phyloP scores from a whole-genome alignment of 2,329 filamentous ascomycete genomes.

The Beauveria medogensis region DNA sequence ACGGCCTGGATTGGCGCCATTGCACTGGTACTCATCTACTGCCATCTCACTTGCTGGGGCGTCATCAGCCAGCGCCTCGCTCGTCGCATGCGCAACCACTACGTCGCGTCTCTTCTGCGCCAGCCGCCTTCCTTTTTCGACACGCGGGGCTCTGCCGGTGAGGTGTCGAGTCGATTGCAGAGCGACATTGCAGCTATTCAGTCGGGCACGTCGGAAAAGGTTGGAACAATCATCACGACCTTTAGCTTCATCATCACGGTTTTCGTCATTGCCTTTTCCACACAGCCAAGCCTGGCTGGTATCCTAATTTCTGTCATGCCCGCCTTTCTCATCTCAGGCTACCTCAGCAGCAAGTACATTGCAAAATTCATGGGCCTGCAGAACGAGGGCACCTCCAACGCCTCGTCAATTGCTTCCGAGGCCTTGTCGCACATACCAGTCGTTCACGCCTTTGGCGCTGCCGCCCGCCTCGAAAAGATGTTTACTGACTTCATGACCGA shows the following conservation, averaged over 20 bases:
- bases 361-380: constrained; percentile 36
- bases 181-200: constrained; percentile 52
- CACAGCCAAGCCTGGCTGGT: constrained; percentile 45
- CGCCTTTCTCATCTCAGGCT: constrained; percentile 45
- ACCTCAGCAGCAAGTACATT: constrained; percentile 42
- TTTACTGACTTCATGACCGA: constrained; percentile 33
- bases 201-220: constrained; percentile 54
- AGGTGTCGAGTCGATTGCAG: constrained; percentile 48
- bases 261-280: constrained; percentile 53
- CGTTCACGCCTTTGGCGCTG: constrained; percentile 48
- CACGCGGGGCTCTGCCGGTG: constrained; percentile 43
- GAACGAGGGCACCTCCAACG: constrained; percentile 38
- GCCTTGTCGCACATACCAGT: constrained; percentile 42
- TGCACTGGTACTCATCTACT: constrained; percentile 50
- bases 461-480: constrained; percentile 41
- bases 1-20: constrained; percentile 53
- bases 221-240: constrained; percentile 49
- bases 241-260: constrained; percentile 52
- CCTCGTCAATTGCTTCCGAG: constrained; percentile 47
- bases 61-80: constrained; percentile 50
- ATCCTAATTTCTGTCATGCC: constrained; percentile 49
- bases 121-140: constrained; percentile 55
- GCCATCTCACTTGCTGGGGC: constrained; percentile 51
- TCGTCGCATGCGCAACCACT: constrained; percentile 48
- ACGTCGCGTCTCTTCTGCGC: constrained; percentile 44